Conservation (phyloP, 257 asterid species). For the Primulina tabacum region DNA sequence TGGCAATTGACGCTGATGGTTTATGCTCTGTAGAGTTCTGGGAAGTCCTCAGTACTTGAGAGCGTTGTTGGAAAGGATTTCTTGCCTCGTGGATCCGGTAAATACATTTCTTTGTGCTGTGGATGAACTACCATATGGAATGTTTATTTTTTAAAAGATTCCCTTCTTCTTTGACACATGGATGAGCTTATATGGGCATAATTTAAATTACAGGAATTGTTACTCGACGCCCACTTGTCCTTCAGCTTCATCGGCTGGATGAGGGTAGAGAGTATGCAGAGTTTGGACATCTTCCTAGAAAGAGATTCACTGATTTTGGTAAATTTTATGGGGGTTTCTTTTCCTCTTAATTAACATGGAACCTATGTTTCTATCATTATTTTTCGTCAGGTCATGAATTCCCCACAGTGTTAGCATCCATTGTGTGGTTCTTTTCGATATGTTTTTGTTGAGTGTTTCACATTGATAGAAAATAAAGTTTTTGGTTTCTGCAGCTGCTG, state of each 20-base stretch:
- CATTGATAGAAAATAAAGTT: slow-evolving; percentile 11
- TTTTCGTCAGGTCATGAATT: slow-evolving; percentile 2
- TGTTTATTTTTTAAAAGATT: not conserved
- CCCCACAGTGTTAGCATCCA: not conserved
- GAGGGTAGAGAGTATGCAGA: slow-evolving; percentile 80
- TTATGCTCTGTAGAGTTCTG: slow-evolving; percentile 70
- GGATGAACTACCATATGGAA: slow-evolving; percentile 11
- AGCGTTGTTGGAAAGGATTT: slow-evolving; percentile 96
- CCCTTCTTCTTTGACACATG: not conserved
- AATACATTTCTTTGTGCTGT: slow-evolving; percentile 9
- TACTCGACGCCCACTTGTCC: slow-evolving; percentile 77
- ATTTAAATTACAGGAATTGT: slow-evolving; percentile 54
- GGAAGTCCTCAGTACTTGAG: slow-evolving; percentile 97
- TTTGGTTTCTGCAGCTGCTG: slow-evolving; percentile 69
- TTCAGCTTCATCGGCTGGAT: slow-evolving; percentile 73
- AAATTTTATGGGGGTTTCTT: slow-evolving; percentile 19
- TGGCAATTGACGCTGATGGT: slow-evolving; percentile 8
- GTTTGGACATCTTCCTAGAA: slow-evolving; percentile 79
- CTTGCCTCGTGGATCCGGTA: slow-evolving; percentile 99
- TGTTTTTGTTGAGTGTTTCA: not conserved
- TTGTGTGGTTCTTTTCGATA: slow-evolving; percentile 11
- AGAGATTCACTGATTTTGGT: slow-evolving; percentile 73
- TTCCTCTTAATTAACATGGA: slow-evolving; percentile 4
- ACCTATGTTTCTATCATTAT: not conserved
- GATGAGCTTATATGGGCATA: slow-evolving; percentile 11